phyloP scores from a whole-genome alignment of 2,329 filamentous ascomycete species.

The Endocalyx cinctus region DNA sequence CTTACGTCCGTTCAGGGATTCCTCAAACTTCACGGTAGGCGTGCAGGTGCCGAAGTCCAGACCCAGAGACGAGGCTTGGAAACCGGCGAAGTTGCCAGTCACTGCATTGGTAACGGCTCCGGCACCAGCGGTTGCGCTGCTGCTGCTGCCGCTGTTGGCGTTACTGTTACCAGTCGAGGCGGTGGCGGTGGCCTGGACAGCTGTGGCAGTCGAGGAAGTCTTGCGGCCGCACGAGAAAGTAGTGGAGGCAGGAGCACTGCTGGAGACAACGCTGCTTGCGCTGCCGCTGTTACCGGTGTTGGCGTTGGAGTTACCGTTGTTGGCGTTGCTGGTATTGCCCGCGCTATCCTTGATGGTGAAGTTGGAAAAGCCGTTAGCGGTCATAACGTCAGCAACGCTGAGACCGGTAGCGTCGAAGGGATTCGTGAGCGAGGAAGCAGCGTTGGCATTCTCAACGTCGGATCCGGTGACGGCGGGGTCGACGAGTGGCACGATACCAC shows the following conservation, averaged over 20 bases:
- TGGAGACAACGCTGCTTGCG: constrained; percentile 13
- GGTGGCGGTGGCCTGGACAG: constrained; percentile 10
- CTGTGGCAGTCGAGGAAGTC: constrained; percentile 10
- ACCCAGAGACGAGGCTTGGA: constrained; percentile 24
- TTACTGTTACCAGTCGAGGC: constrained; percentile 12
- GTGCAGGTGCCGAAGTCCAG: constrained; percentile 51
- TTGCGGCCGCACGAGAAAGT: constrained; percentile 8
- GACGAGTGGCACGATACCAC: constrained; percentile 63
- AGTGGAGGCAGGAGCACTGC: constrained; percentile 15
- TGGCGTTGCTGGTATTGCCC: constrained; percentile 13
- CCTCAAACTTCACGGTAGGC: constrained; percentile 56
- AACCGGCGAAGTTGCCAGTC: constrained; percentile 28
- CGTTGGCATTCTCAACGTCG: constrained; percentile 57
- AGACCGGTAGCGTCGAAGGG: constrained; percentile 58
- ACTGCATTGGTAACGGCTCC: constrained; percentile 27
- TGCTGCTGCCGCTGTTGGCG: constrained; percentile 12
- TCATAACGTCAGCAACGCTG: constrained; percentile 61
- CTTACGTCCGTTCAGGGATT: constrained; percentile 51
- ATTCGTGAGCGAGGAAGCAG: constrained; percentile 42
- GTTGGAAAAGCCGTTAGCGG: constrained; percentile 57
- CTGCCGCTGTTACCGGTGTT: no score
- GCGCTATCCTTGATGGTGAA: constrained; percentile 41
- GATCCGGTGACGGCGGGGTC: constrained; percentile 58
- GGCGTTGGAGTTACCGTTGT: constrained; percentile 9
- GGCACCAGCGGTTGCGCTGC: constrained; percentile 17